A percentile compares a stretch with the other conserved stretches of the same genome.
These are phyloP conservation scores for Diversispora epigaea DNA, from an alignment of 192 early-diverging fungal species.

Conservation along the genomic window DNA sequence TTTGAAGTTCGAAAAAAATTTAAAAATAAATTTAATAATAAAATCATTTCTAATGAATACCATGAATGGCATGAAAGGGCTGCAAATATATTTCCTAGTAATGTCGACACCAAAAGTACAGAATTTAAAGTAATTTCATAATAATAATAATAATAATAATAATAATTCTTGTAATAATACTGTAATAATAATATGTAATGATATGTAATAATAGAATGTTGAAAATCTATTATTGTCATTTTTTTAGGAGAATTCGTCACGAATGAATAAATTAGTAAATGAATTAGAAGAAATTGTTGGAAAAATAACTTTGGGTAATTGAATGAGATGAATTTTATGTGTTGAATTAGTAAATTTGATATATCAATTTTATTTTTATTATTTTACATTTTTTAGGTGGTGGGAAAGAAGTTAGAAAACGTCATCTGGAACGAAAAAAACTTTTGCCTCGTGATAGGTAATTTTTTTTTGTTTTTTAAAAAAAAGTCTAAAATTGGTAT, in stretches of 20 bases:
- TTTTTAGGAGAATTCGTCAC: conserved; percentile 69
- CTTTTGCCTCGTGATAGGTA: conserved; percentile 87
- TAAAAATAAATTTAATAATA: neutral
- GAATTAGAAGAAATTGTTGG: conserved; percentile 63
- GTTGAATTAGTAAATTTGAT: neutral
- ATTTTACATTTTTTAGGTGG: conserved; percentile 61
- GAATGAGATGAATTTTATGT: neutral
- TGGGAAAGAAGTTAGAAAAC: conserved; percentile 75
- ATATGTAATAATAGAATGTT: neutral
- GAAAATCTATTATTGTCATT: neutral
- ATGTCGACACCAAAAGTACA: conserved; percentile 64
- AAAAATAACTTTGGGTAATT: conserved; percentile 74
- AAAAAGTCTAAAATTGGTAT: neutral
- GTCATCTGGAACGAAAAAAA: conserved; percentile 84
- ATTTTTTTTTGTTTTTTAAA: neutral
- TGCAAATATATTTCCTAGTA: conserved; percentile 66
- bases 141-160: neutral
- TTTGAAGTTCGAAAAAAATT: neutral
- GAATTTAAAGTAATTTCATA: conserved; percentile 65
- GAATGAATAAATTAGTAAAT: conserved; percentile 66
- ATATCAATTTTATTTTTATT: neutral
- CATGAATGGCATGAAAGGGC: conserved; percentile 49
- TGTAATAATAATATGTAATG: neutral
- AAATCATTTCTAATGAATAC: conserved; percentile 14
- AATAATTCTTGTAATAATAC: neutral